Conservation (phyloP, 2,329 filamentous ascomycete species). For the Ceratocystis eucalypticola region DNA sequence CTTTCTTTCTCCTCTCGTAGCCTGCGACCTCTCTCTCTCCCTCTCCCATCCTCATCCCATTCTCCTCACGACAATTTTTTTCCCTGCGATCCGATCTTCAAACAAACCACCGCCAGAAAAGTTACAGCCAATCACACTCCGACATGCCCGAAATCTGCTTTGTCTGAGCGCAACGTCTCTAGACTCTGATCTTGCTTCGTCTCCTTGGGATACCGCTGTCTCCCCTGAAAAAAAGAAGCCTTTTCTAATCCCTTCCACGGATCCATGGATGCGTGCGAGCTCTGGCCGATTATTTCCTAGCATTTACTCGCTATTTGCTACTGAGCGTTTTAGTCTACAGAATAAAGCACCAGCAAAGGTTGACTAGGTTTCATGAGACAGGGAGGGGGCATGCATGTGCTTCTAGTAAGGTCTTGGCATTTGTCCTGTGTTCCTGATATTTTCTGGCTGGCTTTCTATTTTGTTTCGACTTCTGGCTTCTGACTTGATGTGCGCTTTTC, state of each 20-base stretch:
- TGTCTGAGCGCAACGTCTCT: not conserved
- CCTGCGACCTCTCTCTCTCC: not conserved
- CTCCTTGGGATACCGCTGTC: not conserved
- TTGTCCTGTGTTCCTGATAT: not conserved
- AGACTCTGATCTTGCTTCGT: not conserved
- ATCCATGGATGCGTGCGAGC: not conserved
- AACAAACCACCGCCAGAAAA: not conserved
- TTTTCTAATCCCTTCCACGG: constrained; percentile 1
- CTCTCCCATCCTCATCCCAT: not conserved
- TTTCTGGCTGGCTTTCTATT: not conserved
- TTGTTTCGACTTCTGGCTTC: not conserved
- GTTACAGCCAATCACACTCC: not conserved
- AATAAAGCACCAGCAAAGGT: not conserved
- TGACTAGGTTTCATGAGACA: constrained; percentile 8
- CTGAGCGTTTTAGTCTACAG: not conserved
- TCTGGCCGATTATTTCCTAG: not conserved
- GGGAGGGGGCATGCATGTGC: constrained; percentile 2
- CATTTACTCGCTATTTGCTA: constrained; percentile 1
- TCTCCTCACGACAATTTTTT: no score
- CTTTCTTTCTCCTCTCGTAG: not conserved
- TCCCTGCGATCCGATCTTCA: not conserved
- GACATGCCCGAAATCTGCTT: not conserved
- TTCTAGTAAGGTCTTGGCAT: constrained; percentile 5
- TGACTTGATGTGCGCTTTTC: not conserved
- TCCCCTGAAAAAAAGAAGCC: constrained; percentile 7